Base-by-base conservation (phyloP, 805 yeast species). In the Cyberlindnera americana region DNA sequence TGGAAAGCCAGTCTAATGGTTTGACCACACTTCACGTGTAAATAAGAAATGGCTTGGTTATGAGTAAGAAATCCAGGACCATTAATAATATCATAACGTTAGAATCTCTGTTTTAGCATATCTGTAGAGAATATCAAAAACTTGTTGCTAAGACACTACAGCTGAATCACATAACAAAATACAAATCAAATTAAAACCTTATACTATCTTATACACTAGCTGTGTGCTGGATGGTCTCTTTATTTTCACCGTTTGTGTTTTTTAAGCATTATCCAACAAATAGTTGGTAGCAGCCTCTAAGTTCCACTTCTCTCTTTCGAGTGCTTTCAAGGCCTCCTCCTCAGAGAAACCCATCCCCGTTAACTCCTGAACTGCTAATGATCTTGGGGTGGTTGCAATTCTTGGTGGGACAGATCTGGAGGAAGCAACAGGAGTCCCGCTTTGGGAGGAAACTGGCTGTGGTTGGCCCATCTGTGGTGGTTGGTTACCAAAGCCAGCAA, bases 331-430 rank as follows among this genome's bases (percentile, higher is more conserved):
- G 2, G 91, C 88, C 37, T 78, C 81, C 0, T 69, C 67, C 47
- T 73, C 72, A 14, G 78, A 73, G 57, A 90, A 90, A 3, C 98
- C 98, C 96, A 90, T 90, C 25, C 90, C 89, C 17, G 79, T 77
- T 47, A 90, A 67, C 60, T 90, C 95, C 50, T 80, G 83, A 32
- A 88, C 69, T 1, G 91, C 85, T 41, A 73, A 55, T 3, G 73
- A 67, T 19, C 73, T 70, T 18, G 78, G 78, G 3, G 72, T 60
- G 1, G 69, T 63, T 1, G 71, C 71, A 40, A 64, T 47, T n/a
- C 54, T 57, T 21, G 65, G 60, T 33, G 50, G 44, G 19, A 35
- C 26, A 34, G 27, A 19, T 40, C 10, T 42, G 32, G 14, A 55
- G 52, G 39, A n/a, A 11, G 24, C 40, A 10, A 26, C 28, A 41